Conservation (phyloP, 805 yeast genomes). For the Clavispora vitiphila region DNA sequence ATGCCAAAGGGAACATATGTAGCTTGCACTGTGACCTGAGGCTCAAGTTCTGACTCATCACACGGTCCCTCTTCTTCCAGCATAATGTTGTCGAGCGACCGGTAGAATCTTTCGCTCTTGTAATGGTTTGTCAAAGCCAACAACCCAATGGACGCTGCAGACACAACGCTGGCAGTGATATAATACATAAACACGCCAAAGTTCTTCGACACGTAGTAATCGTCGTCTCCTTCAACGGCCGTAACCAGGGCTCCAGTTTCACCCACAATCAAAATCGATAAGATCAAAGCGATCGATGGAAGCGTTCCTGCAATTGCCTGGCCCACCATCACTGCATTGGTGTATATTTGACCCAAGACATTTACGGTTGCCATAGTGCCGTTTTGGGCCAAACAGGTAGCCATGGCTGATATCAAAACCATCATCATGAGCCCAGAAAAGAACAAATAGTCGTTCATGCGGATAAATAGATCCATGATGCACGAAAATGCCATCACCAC, state of each 20-base stretch:
- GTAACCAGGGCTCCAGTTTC: slow-evolving; percentile 15
- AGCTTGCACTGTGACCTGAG: slow-evolving; percentile 14
- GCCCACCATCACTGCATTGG: slow-evolving; percentile 91
- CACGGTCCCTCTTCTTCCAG: slow-evolving; percentile 9
- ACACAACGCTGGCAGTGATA: slow-evolving; percentile 46
- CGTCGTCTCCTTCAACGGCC: slow-evolving; percentile 12
- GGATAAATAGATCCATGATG: slow-evolving; percentile 28
- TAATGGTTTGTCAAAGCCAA: slow-evolving; percentile 31
- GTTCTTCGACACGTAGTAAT: slow-evolving; percentile 28
- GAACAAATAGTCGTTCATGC: slow-evolving; percentile 37
- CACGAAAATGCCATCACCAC: slow-evolving; percentile 51
- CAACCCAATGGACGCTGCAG: slow-evolving; percentile 37
- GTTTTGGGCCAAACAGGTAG: slow-evolving; percentile 81
- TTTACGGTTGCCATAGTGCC: slow-evolving; percentile 87
- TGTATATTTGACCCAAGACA: slow-evolving; percentile 66
- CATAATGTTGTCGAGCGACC: slow-evolving; percentile 11
- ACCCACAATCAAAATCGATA: slow-evolving; percentile 44
- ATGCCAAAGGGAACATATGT: slow-evolving; percentile 53
- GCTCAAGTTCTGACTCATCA: slow-evolving; percentile 4
- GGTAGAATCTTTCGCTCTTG: slow-evolving; percentile 19
- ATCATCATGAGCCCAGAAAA: slow-evolving; percentile 55
- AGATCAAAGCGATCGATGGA: slow-evolving; percentile 68
- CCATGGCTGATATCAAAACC: slow-evolving; percentile 63
- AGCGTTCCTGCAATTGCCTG: slow-evolving; percentile 92
- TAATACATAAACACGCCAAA: slow-evolving; percentile 43